phyloP scores from a whole-genome alignment of 2,329 filamentous ascomycete genomes.

The Colletotrichum trifolii region DNA sequence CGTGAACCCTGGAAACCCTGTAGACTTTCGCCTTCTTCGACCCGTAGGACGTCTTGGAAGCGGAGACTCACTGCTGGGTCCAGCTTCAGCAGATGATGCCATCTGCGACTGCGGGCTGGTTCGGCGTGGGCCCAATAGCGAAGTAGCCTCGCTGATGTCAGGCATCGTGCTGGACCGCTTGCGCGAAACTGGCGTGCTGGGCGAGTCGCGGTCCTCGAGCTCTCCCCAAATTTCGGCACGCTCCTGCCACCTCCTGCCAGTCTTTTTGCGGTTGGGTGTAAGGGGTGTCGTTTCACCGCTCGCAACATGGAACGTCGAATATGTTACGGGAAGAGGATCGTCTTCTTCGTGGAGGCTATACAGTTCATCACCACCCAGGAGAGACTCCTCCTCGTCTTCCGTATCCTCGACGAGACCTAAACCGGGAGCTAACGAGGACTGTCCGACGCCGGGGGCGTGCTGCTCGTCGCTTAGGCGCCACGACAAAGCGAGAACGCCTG shows the following conservation, averaged over 20 bases:
- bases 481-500: constrained; percentile 89
- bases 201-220: constrained; percentile 77
- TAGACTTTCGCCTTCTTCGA: constrained; percentile 66
- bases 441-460: constrained; percentile 67
- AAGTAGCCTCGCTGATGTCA: constrained; percentile 51
- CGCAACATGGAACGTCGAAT: constrained; percentile 60
- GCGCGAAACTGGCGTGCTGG: constrained; percentile 52
- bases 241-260: constrained; percentile 69
- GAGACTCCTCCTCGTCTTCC: constrained; percentile 68
- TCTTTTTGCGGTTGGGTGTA: constrained; percentile 57
- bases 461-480: constrained; percentile 90
- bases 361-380: constrained; percentile 60
- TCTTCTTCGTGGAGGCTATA: constrained; percentile 57
- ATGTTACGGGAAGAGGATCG: constrained; percentile 48
- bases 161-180: constrained; percentile 63
- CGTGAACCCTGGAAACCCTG: constrained; percentile 70
- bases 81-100: constrained; percentile 40
- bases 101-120: constrained; percentile 38
- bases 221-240: constrained; percentile 89
- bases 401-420: constrained; percentile 82
- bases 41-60: constrained; percentile 40
- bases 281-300: constrained; percentile 52
- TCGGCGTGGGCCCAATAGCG: constrained; percentile 46
- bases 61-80: constrained; percentile 34
- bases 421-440: constrained; percentile 82